Evolutionary conservation across 192 early-diverging fungal species (phyloP), one percentile per base, ranked within the genome.

Genomic region (Entomortierella lignicola): DNA sequence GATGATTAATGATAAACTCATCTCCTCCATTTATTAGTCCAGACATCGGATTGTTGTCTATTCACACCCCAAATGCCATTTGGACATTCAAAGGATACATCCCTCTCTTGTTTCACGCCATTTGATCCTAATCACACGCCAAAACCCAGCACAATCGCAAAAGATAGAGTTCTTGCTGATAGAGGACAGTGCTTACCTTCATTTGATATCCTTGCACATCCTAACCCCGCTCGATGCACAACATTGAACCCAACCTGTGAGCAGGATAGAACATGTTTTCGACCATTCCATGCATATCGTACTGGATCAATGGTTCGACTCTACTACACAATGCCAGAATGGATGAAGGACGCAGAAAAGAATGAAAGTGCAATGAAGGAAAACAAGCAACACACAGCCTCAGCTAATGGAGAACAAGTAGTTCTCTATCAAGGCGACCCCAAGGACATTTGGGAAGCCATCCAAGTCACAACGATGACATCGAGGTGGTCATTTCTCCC

Each of bases 371-470:
- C 34, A 66, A 42, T 47, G 50, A 54, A 23, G 42, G n/a, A 54
- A 10, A 51, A 13, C 25, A 43, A 50, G 17, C 18, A 30, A 31
- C 34, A 20, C 0, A 61, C 58, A 21, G n/a, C 47, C 6, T n/a
- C 65, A 53, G 10, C 23, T 8, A 11, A 0, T 26, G n/a, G 37
- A 15, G 84, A 83, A 4, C 79, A 88, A 51, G 73, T 84, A 11
- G 75, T 94, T 4, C 64, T 88, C 21, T 92, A 88, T 79, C 69
- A 90, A 50, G 91, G 92, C 13, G 89, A 92, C 64, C 81, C 91
- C 25, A 81, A 86, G 26, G 91, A 92, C 71, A 83, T 94, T 6
- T 93, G 88, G 87, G 91, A 93, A 82, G 86, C 83, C 85, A 88
- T 93, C 21, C 82, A 90, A 69, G 89, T 94, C 18, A 89, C 91